Evolutionary conservation across 2,329 filamentous ascomycete species (phyloP).

Genomic region (Alternaria rosae): DNA sequence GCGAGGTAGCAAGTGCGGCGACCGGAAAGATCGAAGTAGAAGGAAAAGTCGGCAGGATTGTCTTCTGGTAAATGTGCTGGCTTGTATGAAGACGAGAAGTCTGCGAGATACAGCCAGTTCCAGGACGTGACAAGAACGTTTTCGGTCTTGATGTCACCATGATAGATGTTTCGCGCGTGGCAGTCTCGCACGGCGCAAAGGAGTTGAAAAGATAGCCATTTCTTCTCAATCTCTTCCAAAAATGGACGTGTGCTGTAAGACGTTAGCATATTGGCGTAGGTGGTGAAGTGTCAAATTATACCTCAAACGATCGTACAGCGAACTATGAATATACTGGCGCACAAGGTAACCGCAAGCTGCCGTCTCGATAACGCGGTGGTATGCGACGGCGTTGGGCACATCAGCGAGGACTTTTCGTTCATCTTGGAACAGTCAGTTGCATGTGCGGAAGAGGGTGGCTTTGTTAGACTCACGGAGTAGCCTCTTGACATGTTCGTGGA

Average conservation of each 20-base stretch:
- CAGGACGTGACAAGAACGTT: slow-evolving; percentile 97
- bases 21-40: slow-evolving; percentile 94
- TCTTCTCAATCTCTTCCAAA: slow-evolving; percentile 96
- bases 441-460: rapidly evolving
- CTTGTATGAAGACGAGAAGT: slow-evolving; percentile 96
- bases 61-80: slow-evolving; percentile 93
- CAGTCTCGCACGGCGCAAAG: slow-evolving; percentile 92
- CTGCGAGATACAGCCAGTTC: slow-evolving; percentile 99
- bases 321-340: slow-evolving; percentile 94
- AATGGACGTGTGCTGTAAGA: slow-evolving; percentile 84
- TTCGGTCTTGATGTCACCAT: slow-evolving; percentile 98
- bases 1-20: slow-evolving; percentile 93
- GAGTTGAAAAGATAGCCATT: slow-evolving; percentile 96
- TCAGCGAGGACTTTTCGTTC: slow-evolving; percentile 81
- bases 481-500: slow-evolving; percentile 78
- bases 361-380: slow-evolving; percentile 91
- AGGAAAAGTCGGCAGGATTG: slow-evolving; percentile 96
- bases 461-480: slow-evolving; percentile 69
- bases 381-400: slow-evolving; percentile 88
- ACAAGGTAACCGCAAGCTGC: slow-evolving; percentile 91
- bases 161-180: slow-evolving; percentile 86
- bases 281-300: slow-evolving; percentile 32
- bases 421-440: slow-evolving; percentile 57
- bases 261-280: slow-evolving; percentile 29
- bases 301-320: slow-evolving; percentile 90